A percentile compares a stretch with the other conserved stretches of the same genome.
phyloP scores from a whole-genome alignment of 73 alveolate genomes.

The Paramecium pentaurelia region DNA sequence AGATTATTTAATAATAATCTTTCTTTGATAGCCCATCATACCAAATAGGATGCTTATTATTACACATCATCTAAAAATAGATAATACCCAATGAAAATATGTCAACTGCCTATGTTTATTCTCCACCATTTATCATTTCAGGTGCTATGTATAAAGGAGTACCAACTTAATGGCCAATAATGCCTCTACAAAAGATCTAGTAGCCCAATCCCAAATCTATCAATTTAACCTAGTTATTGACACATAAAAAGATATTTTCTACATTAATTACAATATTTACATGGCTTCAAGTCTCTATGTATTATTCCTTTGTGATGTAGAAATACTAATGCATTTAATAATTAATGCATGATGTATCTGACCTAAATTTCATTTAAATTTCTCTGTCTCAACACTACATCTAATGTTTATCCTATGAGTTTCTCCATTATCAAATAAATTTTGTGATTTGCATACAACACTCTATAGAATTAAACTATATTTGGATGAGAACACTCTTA shows the following conservation, averaged over 20 bases:
- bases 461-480: neutral
- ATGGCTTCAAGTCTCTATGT: slow-evolving; percentile 51
- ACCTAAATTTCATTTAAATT: neutral
- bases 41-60: slow-evolving; percentile 9
- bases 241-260: neutral
- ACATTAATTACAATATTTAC: neutral
- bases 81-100: neutral
- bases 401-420: neutral
- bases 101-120: neutral
- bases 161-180: neutral
- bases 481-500: slow-evolving; percentile 30
- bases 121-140: neutral
- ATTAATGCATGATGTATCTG: neutral
- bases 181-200: neutral
- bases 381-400: neutral
- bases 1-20: neutral
- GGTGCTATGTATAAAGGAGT: slow-evolving; percentile 12
- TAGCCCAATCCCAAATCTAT: slow-evolving; percentile 4
- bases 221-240: neutral
- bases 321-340: neutral
- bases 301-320: slow-evolving; percentile 35
- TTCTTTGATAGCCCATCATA: neutral
- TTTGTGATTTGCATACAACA: neutral
- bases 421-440: neutral
- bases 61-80: neutral